phyloP scores from a whole-genome alignment of 345 rosid genomes.

The Dimocarpus longan region DNA sequence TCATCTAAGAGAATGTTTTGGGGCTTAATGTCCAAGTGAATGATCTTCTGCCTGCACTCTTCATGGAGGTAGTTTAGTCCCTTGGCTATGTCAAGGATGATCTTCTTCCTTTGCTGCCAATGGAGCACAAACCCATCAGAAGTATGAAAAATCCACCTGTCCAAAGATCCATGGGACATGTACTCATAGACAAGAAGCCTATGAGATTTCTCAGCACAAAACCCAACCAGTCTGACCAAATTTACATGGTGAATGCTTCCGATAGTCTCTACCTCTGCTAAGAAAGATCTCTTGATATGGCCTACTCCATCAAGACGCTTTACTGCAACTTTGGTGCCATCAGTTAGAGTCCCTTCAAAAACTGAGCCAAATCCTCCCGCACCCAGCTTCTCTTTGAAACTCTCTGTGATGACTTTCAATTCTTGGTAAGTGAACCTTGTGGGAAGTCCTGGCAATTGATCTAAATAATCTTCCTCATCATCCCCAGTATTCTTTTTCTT shows the following conservation, averaged over 20 bases:
- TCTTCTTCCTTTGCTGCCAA: slow-evolving; percentile 38
- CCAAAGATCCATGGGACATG: slow-evolving; percentile 35
- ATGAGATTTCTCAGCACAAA: slow-evolving; percentile 35
- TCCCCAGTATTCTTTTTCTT: slow-evolving; percentile 4
- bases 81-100: slow-evolving; percentile 32
- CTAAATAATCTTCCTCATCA: slow-evolving; percentile 27
- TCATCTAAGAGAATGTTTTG: slow-evolving; percentile 32
- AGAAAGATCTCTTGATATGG: slow-evolving; percentile 31
- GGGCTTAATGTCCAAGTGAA: slow-evolving; percentile 34
- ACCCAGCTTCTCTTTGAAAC: slow-evolving; percentile 33
- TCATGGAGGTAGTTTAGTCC: slow-evolving; percentile 40
- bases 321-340: slow-evolving; percentile 37
- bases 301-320: slow-evolving; percentile 32
- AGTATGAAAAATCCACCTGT: slow-evolving; percentile 31
- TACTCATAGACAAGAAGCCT: slow-evolving; percentile 36
- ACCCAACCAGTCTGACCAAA: slow-evolving; percentile 37
- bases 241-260: slow-evolving; percentile 40
- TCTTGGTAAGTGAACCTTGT: slow-evolving; percentile 29
- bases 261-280: slow-evolving; percentile 35
- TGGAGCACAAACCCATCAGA: slow-evolving; percentile 3
- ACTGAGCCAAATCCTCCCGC: slow-evolving; percentile 44
- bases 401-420: slow-evolving; percentile 18
- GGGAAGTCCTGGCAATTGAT: slow-evolving; percentile 21
- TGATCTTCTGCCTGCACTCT: slow-evolving; percentile 37
- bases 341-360: slow-evolving; percentile 24